phyloP scores from a whole-genome alignment of 192 early-diverging fungal species.

The Mortierella claussenii region DNA sequence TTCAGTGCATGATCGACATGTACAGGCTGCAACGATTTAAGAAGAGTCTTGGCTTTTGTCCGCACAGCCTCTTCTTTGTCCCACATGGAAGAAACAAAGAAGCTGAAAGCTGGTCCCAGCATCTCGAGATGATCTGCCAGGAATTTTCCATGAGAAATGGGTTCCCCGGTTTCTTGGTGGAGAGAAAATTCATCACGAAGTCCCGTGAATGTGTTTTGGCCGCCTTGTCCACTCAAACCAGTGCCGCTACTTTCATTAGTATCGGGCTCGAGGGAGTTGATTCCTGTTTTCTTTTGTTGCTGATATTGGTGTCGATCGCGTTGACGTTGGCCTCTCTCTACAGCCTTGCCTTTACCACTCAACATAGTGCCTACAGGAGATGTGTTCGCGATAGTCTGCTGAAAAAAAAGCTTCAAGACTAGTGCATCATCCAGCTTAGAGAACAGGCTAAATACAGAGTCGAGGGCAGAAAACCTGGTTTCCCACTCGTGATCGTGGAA shows the following conservation, averaged over 20 bases:
- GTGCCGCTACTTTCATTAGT: constrained; percentile 12
- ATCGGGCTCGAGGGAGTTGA: constrained; percentile 10
- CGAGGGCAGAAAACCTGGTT: constrained; percentile 60
- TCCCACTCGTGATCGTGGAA: constrained; percentile 65
- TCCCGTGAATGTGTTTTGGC: background rate
- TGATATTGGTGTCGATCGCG: background rate
- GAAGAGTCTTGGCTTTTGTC: constrained; percentile 59
- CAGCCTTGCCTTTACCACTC: constrained; percentile 28
- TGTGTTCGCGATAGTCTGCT: background rate
- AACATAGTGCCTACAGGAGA: background rate
- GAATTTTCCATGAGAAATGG: constrained; percentile 9
- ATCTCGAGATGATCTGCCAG: constrained; percentile 40
- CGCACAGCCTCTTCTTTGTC: constrained; percentile 67
- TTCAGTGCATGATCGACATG: constrained; percentile 62
- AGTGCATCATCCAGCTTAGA: constrained; percentile 65
- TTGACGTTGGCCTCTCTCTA: constrained; percentile 10
- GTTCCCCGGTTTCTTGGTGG: background rate
- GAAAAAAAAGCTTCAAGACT: constrained; percentile 44
- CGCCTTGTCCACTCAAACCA: constrained; percentile 1
- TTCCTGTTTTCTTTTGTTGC: constrained; percentile 4
- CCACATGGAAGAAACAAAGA: constrained; percentile 65
- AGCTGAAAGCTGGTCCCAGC: constrained; percentile 64
- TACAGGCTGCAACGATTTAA: constrained; percentile 58
- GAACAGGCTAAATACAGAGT: constrained; percentile 65
- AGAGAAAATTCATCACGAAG: background rate